These are phyloP conservation scores for Fusarium nanum DNA, from an alignment of 2,329 filamentous ascomycete genomes.

Conservation along the genomic window DNA sequence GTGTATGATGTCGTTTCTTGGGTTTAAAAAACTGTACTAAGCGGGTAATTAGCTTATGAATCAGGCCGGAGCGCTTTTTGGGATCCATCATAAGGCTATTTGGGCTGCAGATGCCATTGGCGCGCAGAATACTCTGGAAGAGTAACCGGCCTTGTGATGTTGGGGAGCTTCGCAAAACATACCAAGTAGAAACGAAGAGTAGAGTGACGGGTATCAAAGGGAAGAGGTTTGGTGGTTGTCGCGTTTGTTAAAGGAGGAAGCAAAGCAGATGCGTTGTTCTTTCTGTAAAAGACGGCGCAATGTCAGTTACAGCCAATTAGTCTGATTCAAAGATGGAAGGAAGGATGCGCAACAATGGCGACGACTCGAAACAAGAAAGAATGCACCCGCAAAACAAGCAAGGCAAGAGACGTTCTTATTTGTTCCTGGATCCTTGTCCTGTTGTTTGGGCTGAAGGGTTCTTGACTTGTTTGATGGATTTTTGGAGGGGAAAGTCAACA, in stretches of 20 bases:
- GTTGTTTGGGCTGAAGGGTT: slow-evolving; percentile 37
- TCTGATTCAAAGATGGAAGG: slow-evolving; percentile 16
- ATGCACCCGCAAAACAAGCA: slow-evolving; percentile 16
- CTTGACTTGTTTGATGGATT: slow-evolving; percentile 27
- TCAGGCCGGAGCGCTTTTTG: slow-evolving; percentile 38
- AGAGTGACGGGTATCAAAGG: slow-evolving; percentile 37
- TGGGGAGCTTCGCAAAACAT: slow-evolving; percentile 18
- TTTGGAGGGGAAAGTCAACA: slow-evolving; percentile 48
- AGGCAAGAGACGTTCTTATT: slow-evolving; percentile 3
- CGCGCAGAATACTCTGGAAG: slow-evolving; percentile 11
- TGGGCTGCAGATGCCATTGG: slow-evolving; percentile 18
- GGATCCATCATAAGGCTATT: slow-evolving; percentile 40
- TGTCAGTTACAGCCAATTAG: slow-evolving; percentile 33
- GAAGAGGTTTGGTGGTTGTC: slow-evolving; percentile 28
- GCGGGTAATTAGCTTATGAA: slow-evolving; percentile 50
- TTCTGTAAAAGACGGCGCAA: slow-evolving; percentile 39
- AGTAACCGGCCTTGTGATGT: not conserved
- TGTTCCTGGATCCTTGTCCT: slow-evolving; percentile 45
- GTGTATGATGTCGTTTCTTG: slow-evolving; percentile 27
- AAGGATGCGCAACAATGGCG: slow-evolving; percentile 33
- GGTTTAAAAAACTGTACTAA: slow-evolving; percentile 45
- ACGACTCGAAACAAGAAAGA: slow-evolving; percentile 15
- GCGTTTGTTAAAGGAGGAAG: slow-evolving; percentile 40
- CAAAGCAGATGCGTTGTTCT: slow-evolving; percentile 43
- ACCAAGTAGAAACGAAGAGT: slow-evolving; percentile 22